Base-by-base conservation (phyloP, 1,139 yeast genomes). In the Pichia sp. region DNA sequence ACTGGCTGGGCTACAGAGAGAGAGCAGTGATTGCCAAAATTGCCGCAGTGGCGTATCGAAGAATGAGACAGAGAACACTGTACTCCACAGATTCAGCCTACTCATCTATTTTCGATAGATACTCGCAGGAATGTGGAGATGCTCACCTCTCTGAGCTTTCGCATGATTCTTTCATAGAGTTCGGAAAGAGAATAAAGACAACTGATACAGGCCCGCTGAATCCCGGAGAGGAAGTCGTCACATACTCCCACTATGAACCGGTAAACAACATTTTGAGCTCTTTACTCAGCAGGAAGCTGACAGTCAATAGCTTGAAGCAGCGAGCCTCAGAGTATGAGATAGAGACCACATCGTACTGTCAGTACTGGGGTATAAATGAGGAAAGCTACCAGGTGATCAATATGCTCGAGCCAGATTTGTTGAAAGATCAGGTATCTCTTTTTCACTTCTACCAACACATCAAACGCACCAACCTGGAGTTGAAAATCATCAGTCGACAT, bases 11-110 rank as follows among this genome's bases (percentile, higher is more conserved):
- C 26, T 23, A 23, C 26, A 23, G 26, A 23, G 26, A 23, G 26
- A 23, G 26, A 23, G 26, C 26, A 23, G 26, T 23, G 26, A 23
- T 23, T 23, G 26, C 26, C 26, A 23, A 23, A 23, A 23, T 23
- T 23, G 26, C 26, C 26, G 26, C 26, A 23, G 26, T 23, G 26
- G 26, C 26, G 26, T 23, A 23, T 23, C 26, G 4, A 34, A 15
- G 75, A 59, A 66, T 79, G 57, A 64, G 67, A 2, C 56, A 46
- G 40, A 16, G 43, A 19, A 6, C 44, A 45, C 32, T 40, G 29
- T 32, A 46, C 26, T 36, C 51, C 16, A 34, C 34, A n/a, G 54
- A 45, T 23, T 54, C 47, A 8, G 15, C 13, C 26, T 40, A 48
- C n/a, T 51, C 53, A 3, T 51, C 53, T 11, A n/a, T 51, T 11